Base-by-base conservation (phyloP, 805 yeast genomes). In the Candida dendrica region DNA sequence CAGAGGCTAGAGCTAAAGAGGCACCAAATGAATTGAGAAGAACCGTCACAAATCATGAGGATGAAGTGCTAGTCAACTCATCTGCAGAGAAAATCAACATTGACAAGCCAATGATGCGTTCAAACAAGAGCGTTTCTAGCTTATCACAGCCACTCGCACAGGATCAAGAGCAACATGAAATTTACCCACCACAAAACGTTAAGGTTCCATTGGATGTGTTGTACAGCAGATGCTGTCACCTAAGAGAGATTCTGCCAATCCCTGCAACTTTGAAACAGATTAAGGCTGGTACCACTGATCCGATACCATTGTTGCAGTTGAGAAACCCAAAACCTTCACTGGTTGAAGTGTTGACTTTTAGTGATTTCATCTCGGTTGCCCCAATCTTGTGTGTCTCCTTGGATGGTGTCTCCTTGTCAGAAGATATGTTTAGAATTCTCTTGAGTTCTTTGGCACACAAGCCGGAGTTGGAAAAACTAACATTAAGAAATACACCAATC, bases 221-320 rank as follows among this genome's bases (percentile, higher is more conserved):
- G 56, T 90, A 90, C 62, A 86, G 96, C 0, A 71, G 97, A 49
- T 90, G 97, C 59, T 90, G 97, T 54, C 97, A 90, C 61, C 64
- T 90, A 46, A 70, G 97, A 42, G 97, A 90, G 56, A 90, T 90
- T 40, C 61, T 90, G 45, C 97, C 98, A 1, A 88, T 90, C 42
- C 93, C 95, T 1, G 95, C 95, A 1, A 87, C 90, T 6, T 57
- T 86, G 53, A 84, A 83, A 55, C 95, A 87, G 58, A 72, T 90
- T 47, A 80, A 80, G 54, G 54, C 65, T 9, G 93, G 90, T 1
- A 77, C 90, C 1, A 73, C 79, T 40, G 84, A 85, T n/a, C 95
- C 96, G 2, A 66, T 90, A n/a, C 81, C 93, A 1, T 52, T 79
- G 11, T 58, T 90, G 41, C 90, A 84, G 51, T 59, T 91, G 46